Evolutionary conservation across 1,284 basidiomycete genomes (phyloP).

Genomic region (Cryptococcus neoformans): DNA sequence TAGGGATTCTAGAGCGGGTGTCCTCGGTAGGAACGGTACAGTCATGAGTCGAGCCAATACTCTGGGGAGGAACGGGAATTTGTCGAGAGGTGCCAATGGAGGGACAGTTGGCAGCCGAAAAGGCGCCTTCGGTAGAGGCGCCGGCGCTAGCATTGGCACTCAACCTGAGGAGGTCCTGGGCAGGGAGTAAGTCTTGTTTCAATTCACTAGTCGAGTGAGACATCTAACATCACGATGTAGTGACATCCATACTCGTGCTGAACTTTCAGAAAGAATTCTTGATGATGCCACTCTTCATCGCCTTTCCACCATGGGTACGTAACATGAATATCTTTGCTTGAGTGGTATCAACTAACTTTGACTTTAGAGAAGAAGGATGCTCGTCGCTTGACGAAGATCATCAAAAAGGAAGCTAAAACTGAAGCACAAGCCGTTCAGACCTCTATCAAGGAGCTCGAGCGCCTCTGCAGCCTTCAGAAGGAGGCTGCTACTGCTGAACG

Average conservation of each 20-base stretch:
- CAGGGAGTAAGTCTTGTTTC: slow-evolving; percentile 32
- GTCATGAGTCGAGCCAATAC: slow-evolving; percentile 29
- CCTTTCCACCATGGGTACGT: slow-evolving; percentile 34
- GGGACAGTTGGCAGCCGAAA: slow-evolving; percentile 39
- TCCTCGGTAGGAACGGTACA: slow-evolving; percentile 26
- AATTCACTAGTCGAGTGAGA: neutral
- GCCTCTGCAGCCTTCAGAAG: slow-evolving; percentile 44
- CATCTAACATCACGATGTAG: slow-evolving; percentile 13
- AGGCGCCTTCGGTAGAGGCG: slow-evolving; percentile 45
- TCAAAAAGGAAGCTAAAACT: slow-evolving; percentile 48
- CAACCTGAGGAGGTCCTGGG: slow-evolving; percentile 46
- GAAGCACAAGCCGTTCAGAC: slow-evolving; percentile 43
- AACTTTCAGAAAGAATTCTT: slow-evolving; percentile 40
- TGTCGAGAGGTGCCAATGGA: slow-evolving; percentile 37
- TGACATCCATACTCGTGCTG: slow-evolving; percentile 45
- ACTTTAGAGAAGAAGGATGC: slow-evolving; percentile 45
- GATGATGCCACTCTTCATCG: slow-evolving; percentile 30
- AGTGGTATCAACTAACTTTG: neutral
- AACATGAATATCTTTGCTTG: neutral
- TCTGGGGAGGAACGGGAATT: slow-evolving; percentile 29
- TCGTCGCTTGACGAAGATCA: slow-evolving; percentile 45
- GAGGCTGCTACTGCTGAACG: slow-evolving; percentile 48
- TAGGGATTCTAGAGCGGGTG: slow-evolving; percentile 19
- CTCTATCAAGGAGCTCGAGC: slow-evolving; percentile 49
- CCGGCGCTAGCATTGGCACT: slow-evolving; percentile 43